Base-by-base conservation (phyloP, 2,329 filamentous ascomycete genomes). In the Penicillium sp. region DNA sequence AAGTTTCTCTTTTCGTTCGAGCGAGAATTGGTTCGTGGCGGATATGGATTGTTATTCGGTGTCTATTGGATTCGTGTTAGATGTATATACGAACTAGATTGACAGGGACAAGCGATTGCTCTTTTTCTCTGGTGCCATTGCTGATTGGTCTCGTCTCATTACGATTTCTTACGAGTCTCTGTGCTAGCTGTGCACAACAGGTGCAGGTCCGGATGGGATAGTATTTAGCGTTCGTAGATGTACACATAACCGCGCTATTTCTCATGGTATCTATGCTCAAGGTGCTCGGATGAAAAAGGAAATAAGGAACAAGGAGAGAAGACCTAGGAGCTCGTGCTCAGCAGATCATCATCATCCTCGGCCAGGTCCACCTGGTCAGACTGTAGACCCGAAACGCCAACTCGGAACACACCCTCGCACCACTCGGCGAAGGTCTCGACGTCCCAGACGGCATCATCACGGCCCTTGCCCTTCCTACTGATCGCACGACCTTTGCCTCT, bases 371-470 rank as follows among this genome's bases (percentile, higher is more conserved):
- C 37, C 18, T 43, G 41, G 13, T 41, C 44, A 23, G 59, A 54
- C 13, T 55, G 60, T 18, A 66, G 46, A 15, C 57, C 58, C 6
- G 64, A 55, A 32, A 69, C 67, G 0, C 76, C 75, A 11, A 81
- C 76, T 33, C 70, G 69, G 59, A 85, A 85, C 2, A 81, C 68
- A 25, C 70, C 68, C 41, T 74, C 75, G 46, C 77, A 78, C 73
- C 80, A 83, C 52, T 82, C 79, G 2, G 69, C 72, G 61, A 85
- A 85, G 4, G 77, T 76, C 48, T 83, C 78, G 5, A 78, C 71
- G 57, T 83, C 79, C 80, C 80, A 83, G 4, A 83, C 72, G 25
- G 77, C 78, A 55, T 80, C 76, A 53, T 80, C 79, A 26, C 76
- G 67, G 1, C 73, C 76, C 53, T 81, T 82, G n/a, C 77, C 77